Percentiles rank a stretch among this genome's conserved stretches.
Evolutionary conservation across 352 stramenopile genomes (phyloP).

Genomic region (Phytophthora quininea): DNA sequence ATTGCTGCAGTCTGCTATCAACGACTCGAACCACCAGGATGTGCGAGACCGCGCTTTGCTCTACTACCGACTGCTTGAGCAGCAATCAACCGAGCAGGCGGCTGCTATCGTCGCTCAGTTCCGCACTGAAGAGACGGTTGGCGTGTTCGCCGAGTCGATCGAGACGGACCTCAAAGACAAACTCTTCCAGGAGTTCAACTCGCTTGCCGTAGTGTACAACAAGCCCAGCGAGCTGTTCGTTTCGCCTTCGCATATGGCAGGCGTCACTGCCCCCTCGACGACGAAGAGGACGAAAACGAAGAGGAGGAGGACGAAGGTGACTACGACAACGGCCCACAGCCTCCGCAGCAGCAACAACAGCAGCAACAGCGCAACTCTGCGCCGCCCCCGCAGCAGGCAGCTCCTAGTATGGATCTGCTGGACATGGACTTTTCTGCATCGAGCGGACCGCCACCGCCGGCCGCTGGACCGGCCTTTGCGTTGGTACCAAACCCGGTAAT

Average conservation of each 20-base stretch:
- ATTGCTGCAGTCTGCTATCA: conserved; percentile 93
- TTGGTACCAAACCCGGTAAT: conserved; percentile 73
- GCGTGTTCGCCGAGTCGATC: conserved; percentile 86
- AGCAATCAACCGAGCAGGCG: conserved; percentile 92
- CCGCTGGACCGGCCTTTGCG: conserved; percentile 41
- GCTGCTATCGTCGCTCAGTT: conserved; percentile 89
- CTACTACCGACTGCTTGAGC: conserved; percentile 96
- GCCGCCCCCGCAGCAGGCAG: conserved; percentile 25
- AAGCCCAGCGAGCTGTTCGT: conserved; percentile 97
- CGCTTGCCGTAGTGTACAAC: conserved; percentile 96
- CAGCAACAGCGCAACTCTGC: conserved; percentile 56
- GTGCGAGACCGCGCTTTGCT: conserved; percentile 97
- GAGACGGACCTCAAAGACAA: conserved; percentile 87
- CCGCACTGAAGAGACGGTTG: conserved; percentile 75
- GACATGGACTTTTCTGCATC: conserved; percentile 76
- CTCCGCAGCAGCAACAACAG: conserved; percentile 41
- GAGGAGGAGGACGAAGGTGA: conserved; percentile 43
- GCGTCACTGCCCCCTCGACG: conserved; percentile 37
- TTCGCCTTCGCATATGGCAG: conserved; percentile 66
- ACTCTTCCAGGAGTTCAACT: conserved; percentile 98
- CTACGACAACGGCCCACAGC: conserved; percentile 34
- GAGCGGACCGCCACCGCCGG: conserved; percentile 15
- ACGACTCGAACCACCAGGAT: conserved; percentile 96
- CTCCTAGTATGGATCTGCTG: conserved; percentile 66
- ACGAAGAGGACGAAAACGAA: conserved; percentile 58